Evolutionary conservation across 345 rosid species (phyloP).

Genomic region (Toxicodendron radicans): DNA sequence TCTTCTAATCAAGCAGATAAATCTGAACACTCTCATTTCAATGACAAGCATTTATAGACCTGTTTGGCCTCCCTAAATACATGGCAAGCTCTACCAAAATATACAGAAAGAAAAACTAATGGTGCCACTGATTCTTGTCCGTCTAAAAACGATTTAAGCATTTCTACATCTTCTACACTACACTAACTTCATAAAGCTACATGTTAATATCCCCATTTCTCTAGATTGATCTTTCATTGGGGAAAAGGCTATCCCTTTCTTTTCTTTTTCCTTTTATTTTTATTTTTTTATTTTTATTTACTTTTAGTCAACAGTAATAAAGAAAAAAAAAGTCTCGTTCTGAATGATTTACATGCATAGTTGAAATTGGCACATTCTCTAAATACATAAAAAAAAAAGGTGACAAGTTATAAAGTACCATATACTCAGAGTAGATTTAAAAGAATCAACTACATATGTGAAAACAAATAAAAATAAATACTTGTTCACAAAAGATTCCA

Average conservation of each 20-base stretch:
- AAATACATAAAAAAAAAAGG: neutral
- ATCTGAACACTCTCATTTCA: neutral
- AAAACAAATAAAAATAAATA: constrained; percentile 13
- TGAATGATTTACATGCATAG: neutral
- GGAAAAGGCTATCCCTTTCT: no score
- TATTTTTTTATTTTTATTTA: no score
- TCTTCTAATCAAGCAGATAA: neutral
- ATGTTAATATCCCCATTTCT: neutral
- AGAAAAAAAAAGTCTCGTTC: neutral
- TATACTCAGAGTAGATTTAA: neutral
- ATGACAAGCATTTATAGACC: neutral
- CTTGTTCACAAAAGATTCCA: constrained; percentile 44
- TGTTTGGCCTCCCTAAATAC: neutral
- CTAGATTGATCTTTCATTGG: neutral
- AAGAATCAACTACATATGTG: neutral
- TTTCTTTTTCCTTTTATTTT: neutral
- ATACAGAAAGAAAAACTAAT: neutral
- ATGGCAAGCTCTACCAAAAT: neutral
- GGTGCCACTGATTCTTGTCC: no score
- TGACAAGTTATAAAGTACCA: no score
- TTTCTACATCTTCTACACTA: neutral
- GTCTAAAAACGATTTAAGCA: neutral
- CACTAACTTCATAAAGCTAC: neutral
- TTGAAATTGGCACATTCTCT: neutral
- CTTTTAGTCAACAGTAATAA: no score